Base-by-base conservation (phyloP, 768 basidiomycete genomes). In the Crassisporium funariophilum region DNA sequence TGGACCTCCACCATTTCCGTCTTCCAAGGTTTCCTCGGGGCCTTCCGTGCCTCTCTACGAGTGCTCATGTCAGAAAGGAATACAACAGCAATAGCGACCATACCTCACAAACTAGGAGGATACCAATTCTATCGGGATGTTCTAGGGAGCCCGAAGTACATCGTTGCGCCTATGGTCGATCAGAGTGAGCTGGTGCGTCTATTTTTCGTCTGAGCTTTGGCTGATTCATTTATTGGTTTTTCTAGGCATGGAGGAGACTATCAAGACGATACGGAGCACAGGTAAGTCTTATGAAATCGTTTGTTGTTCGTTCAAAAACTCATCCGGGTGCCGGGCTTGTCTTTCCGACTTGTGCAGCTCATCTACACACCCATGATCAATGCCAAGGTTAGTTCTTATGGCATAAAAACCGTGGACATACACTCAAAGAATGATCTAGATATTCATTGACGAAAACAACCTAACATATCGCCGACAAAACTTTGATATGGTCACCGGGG, bases 321-420 rank as follows among this genome's bases (percentile, higher is more conserved):
- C 23, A 17, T 1, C 15, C 10, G 34, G 34, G 37, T 42, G 15
- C 4, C 36, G 36, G 45, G 4, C 27, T n/a, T n/a, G 17, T 2
- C 22, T 20, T 21, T 20, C 20, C 11, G n/a, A n/a, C 11, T 2
- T 22, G 11, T 44, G 5, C 27, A 94, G 82, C 77, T 98, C 16
- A 78, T 82, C n/a, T 98, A 97, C 62, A 94, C 95, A 0, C 97
- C 97, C 13, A 99, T 99, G 97, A 97, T 99, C 58, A 91, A 95
- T 52, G 91, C 94, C 49, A 93, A 90, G 71, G 86, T 87, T 38
- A 21, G 16, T 23, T n/a, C 31, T 24, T 12, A 11, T 25, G 16
- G 13, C 34, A 43, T 21, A 50, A 7, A 11, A 16, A 11, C 35
- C 40, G 17, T 31, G 40, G 43, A 25, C 23, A 25, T 23, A 16